Evolutionary conservation across 129 eudicot species (phyloP).

Genomic region (Chrysanthemum lavandulifolium): DNA sequence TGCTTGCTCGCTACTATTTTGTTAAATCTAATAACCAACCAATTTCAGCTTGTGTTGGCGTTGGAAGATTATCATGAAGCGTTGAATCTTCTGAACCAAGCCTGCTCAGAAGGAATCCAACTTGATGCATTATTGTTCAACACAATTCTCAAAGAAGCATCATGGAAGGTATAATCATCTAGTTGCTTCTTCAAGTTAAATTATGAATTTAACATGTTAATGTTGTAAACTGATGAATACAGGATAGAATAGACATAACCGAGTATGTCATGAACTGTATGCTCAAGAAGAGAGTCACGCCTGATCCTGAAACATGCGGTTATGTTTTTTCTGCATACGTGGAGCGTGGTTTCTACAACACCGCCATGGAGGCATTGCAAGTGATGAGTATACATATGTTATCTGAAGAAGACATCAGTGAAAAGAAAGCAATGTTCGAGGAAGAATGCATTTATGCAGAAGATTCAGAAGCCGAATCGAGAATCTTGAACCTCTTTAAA

Average conservation of each 20-base stretch:
- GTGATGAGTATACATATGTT: conserved; percentile 84
- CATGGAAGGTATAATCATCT: conserved; percentile 29
- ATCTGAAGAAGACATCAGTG: conserved; percentile 41
- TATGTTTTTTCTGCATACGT: conserved; percentile 63
- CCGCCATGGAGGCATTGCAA: conserved; percentile 87
- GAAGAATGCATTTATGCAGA: conserved; percentile 53
- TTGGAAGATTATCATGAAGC: conserved; percentile 54
- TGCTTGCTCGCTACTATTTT: neutral
- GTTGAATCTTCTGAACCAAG: conserved; percentile 52
- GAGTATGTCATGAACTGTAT: conserved; percentile 67
- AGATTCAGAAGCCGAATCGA: conserved; percentile 46
- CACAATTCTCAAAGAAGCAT: conserved; percentile 52
- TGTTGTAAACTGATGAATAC: conserved; percentile 13
- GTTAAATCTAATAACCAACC: conserved; percentile 7
- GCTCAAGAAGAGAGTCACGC: conserved; percentile 55
- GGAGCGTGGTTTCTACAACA: conserved; percentile 41
- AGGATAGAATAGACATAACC: conserved; percentile 65
- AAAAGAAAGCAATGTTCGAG: conserved; percentile 36
- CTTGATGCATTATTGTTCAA: conserved; percentile 66
- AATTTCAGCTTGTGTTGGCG: conserved; percentile 55
- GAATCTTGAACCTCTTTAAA: conserved; percentile 42
- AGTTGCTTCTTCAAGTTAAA: neutral
- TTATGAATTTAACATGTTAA: neutral
- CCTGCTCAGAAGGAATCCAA: conserved; percentile 52
- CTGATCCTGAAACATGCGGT: conserved; percentile 65